Conservation (phyloP, 73 alveolate species). For the Blepharisma japonicum region DNA sequence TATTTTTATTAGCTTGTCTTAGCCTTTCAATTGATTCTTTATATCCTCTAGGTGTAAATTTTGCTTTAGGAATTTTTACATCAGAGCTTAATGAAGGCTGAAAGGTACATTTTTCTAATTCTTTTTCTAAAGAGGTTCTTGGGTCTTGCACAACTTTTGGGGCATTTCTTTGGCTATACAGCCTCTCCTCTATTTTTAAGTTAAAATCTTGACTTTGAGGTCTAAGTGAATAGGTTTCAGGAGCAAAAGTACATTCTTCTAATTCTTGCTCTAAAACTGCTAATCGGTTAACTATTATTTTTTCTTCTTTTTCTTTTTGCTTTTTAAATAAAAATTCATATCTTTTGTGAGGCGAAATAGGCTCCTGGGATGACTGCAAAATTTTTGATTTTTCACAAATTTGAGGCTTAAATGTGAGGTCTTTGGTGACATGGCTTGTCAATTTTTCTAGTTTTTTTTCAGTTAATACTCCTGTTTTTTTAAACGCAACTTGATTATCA, state of each 20-base stretch:
- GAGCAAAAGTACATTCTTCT: slow-evolving; percentile 45
- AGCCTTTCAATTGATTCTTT: slow-evolving; percentile 34
- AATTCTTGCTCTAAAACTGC: slow-evolving; percentile 20
- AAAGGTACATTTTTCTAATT: slow-evolving; percentile 27
- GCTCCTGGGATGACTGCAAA: neutral
- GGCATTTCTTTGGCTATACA: slow-evolving; percentile 25
- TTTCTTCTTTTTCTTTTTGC: slow-evolving; percentile 30
- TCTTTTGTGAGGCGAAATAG: neutral
- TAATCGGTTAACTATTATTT: neutral
- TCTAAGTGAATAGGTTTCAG: slow-evolving; percentile 3
- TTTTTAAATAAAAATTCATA: slow-evolving; percentile 19
- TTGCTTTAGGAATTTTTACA: neutral
- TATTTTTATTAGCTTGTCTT: slow-evolving; percentile 35
- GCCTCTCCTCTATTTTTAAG: neutral
- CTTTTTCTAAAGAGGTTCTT: slow-evolving; percentile 10
- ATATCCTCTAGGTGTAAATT: slow-evolving; percentile 38
- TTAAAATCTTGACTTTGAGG: too few species aligned
- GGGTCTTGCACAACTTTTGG: slow-evolving; percentile 10
- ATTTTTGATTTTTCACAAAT: neutral
- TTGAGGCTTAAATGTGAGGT: slow-evolving; percentile 9
- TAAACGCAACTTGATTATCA: neutral
- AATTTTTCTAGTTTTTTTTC: neutral
- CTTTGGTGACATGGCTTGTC: neutral
- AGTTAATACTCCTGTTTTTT: neutral
- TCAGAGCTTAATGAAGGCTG: neutral